Conservation (phyloP, 2,329 filamentous ascomycete species). For the Gaeumannomyces tritici region DNA sequence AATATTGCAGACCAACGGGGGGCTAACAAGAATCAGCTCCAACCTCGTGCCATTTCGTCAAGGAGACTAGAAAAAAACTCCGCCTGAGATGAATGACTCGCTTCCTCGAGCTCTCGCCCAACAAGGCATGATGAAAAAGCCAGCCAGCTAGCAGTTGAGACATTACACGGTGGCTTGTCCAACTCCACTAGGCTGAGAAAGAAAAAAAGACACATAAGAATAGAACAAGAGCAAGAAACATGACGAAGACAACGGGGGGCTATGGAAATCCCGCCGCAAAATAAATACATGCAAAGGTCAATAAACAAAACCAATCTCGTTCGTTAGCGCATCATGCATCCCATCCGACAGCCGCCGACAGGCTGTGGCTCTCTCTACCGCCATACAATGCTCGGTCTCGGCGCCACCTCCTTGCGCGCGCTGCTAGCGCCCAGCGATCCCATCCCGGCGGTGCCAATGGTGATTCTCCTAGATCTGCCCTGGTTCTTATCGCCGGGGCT, state of each 20-base stretch:
- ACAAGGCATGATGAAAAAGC: background rate
- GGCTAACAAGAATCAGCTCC: too few species aligned
- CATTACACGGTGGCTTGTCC: background rate
- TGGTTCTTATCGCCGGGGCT: conserved; percentile 8
- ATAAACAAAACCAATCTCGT: background rate
- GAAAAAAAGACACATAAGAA: background rate
- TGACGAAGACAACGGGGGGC: background rate
- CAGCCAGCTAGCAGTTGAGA: too few species aligned
- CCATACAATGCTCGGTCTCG: conserved; percentile 15
- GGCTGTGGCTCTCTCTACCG: conserved; percentile 6
- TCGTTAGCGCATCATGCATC: background rate
- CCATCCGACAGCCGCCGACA: background rate
- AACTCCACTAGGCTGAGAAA: background rate
- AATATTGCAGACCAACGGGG: too few species aligned
- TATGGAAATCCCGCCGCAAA: background rate
- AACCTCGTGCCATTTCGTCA: too few species aligned
- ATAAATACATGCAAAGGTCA: background rate
- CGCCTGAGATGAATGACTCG: background rate
- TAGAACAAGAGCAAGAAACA: background rate
- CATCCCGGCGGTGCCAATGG: conserved; percentile 28
- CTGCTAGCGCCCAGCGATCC: conserved; percentile 3
- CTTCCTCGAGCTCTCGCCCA: background rate
- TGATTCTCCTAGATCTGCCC: conserved; percentile 27
- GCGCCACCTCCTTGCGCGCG: conserved; percentile 5
- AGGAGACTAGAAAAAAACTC: background rate